Evolutionary conservation across 2,329 filamentous ascomycete genomes (phyloP).

Genomic region (Paracoccidioides brasiliensis): DNA sequence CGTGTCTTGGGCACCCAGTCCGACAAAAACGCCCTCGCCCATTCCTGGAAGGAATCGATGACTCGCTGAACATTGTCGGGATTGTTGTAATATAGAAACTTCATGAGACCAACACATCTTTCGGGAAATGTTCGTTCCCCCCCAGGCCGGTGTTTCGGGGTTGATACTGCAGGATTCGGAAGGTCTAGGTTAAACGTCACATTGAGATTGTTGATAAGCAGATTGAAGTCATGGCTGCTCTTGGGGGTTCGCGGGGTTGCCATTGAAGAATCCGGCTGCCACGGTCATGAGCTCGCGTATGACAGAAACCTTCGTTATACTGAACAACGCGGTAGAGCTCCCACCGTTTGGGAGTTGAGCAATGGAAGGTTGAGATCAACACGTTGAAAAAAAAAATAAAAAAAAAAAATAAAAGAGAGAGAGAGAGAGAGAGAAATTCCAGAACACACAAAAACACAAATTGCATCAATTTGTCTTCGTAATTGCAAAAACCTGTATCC

Average conservation of each 20-base stretch:
- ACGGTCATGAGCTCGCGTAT: not conserved
- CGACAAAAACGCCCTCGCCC: slow-evolving; percentile 13
- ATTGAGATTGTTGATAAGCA: slow-evolving; percentile 23
- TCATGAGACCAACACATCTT: slow-evolving; percentile 18
- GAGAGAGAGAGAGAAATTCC: not conserved
- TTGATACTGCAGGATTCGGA: slow-evolving; percentile 14
- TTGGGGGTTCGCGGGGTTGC: slow-evolving; percentile 5
- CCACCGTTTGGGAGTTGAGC: not conserved
- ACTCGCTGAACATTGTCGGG: slow-evolving; percentile 16
- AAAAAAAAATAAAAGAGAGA: not conserved
- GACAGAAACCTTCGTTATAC: not conserved
- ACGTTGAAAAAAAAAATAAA: not conserved
- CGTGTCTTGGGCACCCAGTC: slow-evolving; percentile 17
- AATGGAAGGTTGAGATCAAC: not conserved
- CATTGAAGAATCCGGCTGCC: not conserved
- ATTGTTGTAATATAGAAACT: slow-evolving; percentile 19
- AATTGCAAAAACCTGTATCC: not conserved
- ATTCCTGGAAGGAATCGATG: slow-evolving; percentile 22
- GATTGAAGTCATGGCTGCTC: slow-evolving; percentile 14
- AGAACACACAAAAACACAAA: not conserved
- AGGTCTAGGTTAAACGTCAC: slow-evolving; percentile 23
- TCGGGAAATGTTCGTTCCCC: slow-evolving; percentile 12
- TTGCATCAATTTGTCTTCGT: not conserved
- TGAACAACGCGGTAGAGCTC: not conserved
- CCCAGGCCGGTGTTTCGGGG: slow-evolving; percentile 10